These are phyloP conservation scores for Phytopythium litorale DNA, from an alignment of 352 stramenopile species.

Conservation along the genomic window DNA sequence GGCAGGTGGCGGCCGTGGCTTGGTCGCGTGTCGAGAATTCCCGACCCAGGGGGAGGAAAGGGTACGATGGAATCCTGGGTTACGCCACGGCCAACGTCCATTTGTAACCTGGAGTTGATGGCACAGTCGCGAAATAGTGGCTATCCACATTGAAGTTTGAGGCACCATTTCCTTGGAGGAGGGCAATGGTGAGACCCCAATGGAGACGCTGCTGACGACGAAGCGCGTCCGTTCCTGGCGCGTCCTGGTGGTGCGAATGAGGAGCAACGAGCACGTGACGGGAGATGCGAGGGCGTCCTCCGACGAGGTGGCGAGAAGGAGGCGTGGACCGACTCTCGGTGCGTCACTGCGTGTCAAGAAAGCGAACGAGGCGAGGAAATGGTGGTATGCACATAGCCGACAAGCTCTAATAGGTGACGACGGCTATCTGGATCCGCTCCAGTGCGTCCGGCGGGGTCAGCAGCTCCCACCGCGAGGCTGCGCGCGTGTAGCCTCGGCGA, in stretches of 20 bases:
- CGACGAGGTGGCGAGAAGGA: no score
- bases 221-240: no score
- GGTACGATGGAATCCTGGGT: neutral
- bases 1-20: neutral
- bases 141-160: no score
- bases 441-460: neutral
- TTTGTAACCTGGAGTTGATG: neutral
- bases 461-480: neutral
- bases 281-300: no score
- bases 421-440: neutral
- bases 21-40: neutral
- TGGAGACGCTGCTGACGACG: no score
- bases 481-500: neutral
- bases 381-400: neutral
- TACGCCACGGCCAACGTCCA: neutral
- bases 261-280: no score
- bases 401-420: constrained; percentile 8
- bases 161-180: no score
- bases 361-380: neutral
- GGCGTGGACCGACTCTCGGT: no score
- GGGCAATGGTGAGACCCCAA: no score
- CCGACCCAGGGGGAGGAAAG: neutral
- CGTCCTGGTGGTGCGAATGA: no score
- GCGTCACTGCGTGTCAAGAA: neutral
- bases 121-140: neutral